A percentile compares a stretch with the other conserved stretches of the same genome.
These are phyloP conservation scores for Salvia rosmarinus DNA, from an alignment of 257 asterid species.

Conservation along the genomic window DNA sequence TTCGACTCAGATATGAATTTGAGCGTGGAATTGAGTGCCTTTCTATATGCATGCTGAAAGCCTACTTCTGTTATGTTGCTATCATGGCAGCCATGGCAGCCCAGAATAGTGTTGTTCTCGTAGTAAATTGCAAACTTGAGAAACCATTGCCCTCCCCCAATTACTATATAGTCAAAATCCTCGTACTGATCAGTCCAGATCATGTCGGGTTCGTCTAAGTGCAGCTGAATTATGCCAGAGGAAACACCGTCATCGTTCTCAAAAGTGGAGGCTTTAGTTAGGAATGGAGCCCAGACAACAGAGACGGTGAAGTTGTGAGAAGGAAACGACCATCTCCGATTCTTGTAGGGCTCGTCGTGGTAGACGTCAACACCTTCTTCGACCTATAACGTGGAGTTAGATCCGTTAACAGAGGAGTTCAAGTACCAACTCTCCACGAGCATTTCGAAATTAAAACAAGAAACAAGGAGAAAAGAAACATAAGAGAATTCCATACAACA, in stretches of 20 bases:
- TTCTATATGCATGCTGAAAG: conserved; percentile 54
- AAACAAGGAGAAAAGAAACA: too few relatives aligned
- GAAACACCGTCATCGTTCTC: conserved; percentile 76
- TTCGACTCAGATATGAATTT: conserved; percentile 41
- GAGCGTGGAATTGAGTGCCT: conserved; percentile 55
- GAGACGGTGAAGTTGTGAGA: conserved; percentile 59
- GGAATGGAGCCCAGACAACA: conserved; percentile 74
- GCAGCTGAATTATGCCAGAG: conserved; percentile 55
- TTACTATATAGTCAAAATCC: conserved; percentile 51
- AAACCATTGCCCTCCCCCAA: conserved; percentile 85
- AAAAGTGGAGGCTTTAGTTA: conserved; percentile 54
- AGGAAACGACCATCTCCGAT: conserved; percentile 73
- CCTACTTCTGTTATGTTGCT: conserved; percentile 65
- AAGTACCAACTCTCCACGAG: too few relatives aligned
- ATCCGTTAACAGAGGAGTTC: too few relatives aligned
- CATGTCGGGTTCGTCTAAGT: conserved; percentile 63
- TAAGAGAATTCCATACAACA: too few relatives aligned
- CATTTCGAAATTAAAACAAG: too few relatives aligned
- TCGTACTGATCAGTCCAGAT: conserved; percentile 60
- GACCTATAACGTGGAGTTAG: conserved; percentile 43
- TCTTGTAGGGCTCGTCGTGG: conserved; percentile 67
- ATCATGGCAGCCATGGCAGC: conserved; percentile 72
- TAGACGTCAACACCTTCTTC: conserved; percentile 65
- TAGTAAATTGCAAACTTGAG: conserved; percentile 65
- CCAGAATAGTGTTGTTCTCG: conserved; percentile 54